Percentiles rank a stretch among this genome's conserved stretches.
Evolutionary conservation across 1,139 yeast species (phyloP).

Genomic region (Wickerhamomyces sp.): DNA sequence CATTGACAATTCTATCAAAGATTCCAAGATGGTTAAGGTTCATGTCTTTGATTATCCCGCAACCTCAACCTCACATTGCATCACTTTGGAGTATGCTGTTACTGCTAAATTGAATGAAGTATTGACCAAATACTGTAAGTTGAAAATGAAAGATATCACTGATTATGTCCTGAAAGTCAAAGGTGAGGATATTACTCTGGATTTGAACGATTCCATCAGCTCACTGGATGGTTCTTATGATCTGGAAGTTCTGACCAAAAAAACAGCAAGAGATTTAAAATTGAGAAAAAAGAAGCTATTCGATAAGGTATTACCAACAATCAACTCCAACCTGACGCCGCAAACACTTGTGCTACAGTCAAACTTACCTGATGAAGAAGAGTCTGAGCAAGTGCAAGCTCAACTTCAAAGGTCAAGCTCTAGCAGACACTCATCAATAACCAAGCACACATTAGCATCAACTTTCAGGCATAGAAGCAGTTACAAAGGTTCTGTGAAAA

Average conservation of each 20-base stretch:
- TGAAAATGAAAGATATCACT: conserved; percentile 28
- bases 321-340: conserved; percentile 24
- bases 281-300: conserved; percentile 14
- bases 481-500: conserved; percentile 8
- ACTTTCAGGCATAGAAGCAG: conserved; percentile 13
- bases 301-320: conserved; percentile 17
- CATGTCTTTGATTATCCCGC: conserved; percentile 30
- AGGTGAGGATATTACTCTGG: conserved; percentile 25
- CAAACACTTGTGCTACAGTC: conserved; percentile 16
- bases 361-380: background rate
- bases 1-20: conserved; percentile 19
- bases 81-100: conserved; percentile 26
- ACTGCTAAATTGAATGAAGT: conserved; percentile 32
- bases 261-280: conserved; percentile 14
- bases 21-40: conserved; percentile 24
- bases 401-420: conserved; percentile 6
- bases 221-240: conserved; percentile 29
- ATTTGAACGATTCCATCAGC: conserved; percentile 32
- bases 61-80: conserved; percentile 22
- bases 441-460: conserved; percentile 14
- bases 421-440: conserved; percentile 12
- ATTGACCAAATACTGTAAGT: conserved; percentile 26
- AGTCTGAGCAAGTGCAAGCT: background rate
- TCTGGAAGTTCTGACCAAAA: conserved; percentile 17
- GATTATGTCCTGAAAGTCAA: conserved; percentile 29